These are phyloP conservation scores for Gossypium raimondii DNA, from an alignment of 345 rosid species.

Conservation along the genomic window DNA sequence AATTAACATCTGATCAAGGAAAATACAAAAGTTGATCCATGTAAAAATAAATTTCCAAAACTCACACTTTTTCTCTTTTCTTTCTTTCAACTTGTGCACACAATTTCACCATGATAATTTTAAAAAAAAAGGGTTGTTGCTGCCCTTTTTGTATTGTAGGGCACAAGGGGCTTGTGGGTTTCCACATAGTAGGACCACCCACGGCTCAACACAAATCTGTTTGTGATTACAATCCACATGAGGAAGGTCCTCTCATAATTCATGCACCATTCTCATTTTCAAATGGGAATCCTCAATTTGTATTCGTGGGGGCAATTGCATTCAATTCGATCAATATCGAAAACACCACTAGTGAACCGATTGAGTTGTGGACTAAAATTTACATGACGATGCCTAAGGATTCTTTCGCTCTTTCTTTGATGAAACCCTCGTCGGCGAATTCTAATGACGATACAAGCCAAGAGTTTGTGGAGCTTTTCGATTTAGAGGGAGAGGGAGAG, in stretches of 20 bases:
- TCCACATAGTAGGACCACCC: too few relatives aligned
- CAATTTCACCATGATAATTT: too few relatives aligned
- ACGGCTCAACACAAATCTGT: conserved; percentile 29
- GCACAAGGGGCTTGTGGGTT: too few relatives aligned
- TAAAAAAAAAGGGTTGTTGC: too few relatives aligned
- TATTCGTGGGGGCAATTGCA: conserved; percentile 50
- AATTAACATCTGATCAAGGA: too few relatives aligned
- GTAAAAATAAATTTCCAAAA: too few relatives aligned
- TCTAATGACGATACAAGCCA: conserved; percentile 17
- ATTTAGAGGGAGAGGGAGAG: conserved; percentile 41
- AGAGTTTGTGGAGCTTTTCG: conserved; percentile 40
- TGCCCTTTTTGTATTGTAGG: too few relatives aligned
- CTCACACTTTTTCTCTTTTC: too few relatives aligned
- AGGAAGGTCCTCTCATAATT: conserved; percentile 49
- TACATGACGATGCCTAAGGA: conserved; percentile 56
- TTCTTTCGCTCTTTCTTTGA: conserved; percentile 59
- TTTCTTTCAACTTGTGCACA: too few relatives aligned
- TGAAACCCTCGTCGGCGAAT: conserved; percentile 51
- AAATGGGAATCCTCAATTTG: conserved; percentile 58
- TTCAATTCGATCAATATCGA: conserved; percentile 43
- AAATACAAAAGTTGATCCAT: too few relatives aligned
- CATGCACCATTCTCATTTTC: conserved; percentile 67
- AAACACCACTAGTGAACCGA: conserved; percentile 50
- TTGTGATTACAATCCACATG: conserved; percentile 39
- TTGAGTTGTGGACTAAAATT: conserved; percentile 63